Evolutionary conservation across 2,329 filamentous ascomycete species (phyloP), one percentile per base, ranked within the genome.

Genomic region (Pseudogymnoascus sp.): DNA sequence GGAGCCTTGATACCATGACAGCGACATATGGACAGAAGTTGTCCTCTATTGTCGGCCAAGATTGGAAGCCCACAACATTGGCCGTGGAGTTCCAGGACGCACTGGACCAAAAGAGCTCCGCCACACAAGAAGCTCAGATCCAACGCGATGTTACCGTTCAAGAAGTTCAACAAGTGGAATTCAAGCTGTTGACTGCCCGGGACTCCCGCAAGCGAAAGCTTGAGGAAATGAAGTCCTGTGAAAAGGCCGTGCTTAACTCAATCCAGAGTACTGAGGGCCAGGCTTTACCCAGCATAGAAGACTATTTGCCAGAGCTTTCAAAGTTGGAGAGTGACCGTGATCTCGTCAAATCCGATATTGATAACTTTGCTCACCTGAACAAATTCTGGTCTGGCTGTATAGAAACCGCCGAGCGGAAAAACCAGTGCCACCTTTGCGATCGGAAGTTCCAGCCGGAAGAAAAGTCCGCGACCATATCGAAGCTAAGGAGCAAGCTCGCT

Each of bases 141-240:
- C 81, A 85, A 63, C 86, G 91, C 59, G 91, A 96, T 63, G 81
- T 83, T 39, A 80, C 84, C 2, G 84, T 82, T 66, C 84, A 89
- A 66, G 89, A 92, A 68, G 80, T 93, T 31, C 88, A 91, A 69
- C 88, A 92, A 66, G 76, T 91, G 9, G 88, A 92, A 65, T 91
- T 85, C 73, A 86, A 85, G 69, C 77, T 95, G 35, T 87, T 85
- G 51, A 86, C 80, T 55, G 77, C 81, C 25, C 85, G 84, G 48
- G 84, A 85, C n/a, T 84, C 83, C 10, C 78, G 88, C 27, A 84
- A 82, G 66, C 84, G 84, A 70, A 87, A 87, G 67, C 79, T 82
- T 12, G 77, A 81, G 31, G 88, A 92, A 63, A 78, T 84, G 42
- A 77, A 84, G 38, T 78, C 78, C 31, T 88, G 84, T 70, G 83